Conservation (phyloP, 2,329 filamentous ascomycete genomes). For the Stachybotrys chartarum region DNA sequence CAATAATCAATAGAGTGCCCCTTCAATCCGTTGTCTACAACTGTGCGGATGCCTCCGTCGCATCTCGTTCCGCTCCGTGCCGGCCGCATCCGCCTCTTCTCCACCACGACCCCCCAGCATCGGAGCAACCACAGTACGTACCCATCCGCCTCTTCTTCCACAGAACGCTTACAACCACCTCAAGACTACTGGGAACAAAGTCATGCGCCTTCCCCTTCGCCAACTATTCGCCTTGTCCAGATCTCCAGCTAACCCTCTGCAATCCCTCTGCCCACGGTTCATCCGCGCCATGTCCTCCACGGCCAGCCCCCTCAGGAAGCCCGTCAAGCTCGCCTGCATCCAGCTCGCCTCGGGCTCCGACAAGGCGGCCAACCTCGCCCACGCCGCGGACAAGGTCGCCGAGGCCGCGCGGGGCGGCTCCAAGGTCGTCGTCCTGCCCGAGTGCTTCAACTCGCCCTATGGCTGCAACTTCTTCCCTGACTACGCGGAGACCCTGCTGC, state of each 20-base stretch:
- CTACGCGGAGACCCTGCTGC: conserved; percentile 82
- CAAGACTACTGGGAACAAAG: neutral
- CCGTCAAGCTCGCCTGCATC: conserved; percentile 72
- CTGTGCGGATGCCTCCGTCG: too few relatives aligned
- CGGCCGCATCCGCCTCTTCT: neutral
- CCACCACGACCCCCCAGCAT: neutral
- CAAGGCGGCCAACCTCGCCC: conserved; percentile 76
- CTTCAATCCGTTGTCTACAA: too few relatives aligned
- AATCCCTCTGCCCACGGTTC: conserved; percentile 7
- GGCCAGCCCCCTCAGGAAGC: conserved; percentile 56
- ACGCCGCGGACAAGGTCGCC: conserved; percentile 75
- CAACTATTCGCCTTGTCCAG: conserved; percentile 7
- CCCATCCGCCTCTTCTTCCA: too few relatives aligned
- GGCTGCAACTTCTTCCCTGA: conserved; percentile 83
- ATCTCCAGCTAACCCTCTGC: conserved; percentile 3
- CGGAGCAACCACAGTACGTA: neutral
- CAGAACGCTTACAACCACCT: too few relatives aligned
- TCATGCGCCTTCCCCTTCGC: neutral
- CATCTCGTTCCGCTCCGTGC: neutral
- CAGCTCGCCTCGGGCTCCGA: conserved; percentile 77
- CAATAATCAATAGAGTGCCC: too few relatives aligned
- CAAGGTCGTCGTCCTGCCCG: conserved; percentile 83
- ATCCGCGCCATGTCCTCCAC: conserved; percentile 27
- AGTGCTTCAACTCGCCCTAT: conserved; percentile 99
- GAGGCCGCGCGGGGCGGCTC: conserved; percentile 72